Base-by-base conservation (phyloP, 345 rosid genomes). In the Salix dunnii region DNA sequence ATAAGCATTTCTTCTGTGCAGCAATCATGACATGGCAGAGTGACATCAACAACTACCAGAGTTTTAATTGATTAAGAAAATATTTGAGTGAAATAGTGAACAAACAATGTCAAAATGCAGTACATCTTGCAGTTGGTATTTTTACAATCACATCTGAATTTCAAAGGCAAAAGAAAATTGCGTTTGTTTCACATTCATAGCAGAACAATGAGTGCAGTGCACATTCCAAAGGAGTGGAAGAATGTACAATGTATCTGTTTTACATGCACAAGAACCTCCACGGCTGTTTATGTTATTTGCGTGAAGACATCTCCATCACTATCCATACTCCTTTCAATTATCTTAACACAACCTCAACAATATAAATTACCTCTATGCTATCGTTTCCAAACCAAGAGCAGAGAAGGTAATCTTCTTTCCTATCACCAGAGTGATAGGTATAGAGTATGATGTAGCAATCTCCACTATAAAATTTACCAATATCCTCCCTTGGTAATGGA, bases 351-450 rank as follows among this genome's bases (percentile, higher is more conserved):
- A 42, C 58, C 38, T 31, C 10, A 62, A 70, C 25, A 58, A 77
- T 28, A 73, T 31, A 74, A 71, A 81, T 84, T 90, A 96, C 99
- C 98, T 94, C 93, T 76, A 85, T 79, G 85, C 97, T 91, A 78
- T 94, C 87, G 77, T 88, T 89, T 77, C 99, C 99, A 86, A 92
- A 82, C 99, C 99, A 96, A 71, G 88, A 91, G 85, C 99, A 94
- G 55, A 96, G 82, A 79, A 92, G 86, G 85, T 86, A 91, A 85
- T 94, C 97, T 85, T 96, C 99, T 87, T 94, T 96, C 88, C 97
- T 89, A 61, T 96, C 99, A 85, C 97, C 97, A 1, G 97, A 83
- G 83, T 90, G 99, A 82, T 90, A 94, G 74, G 95, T 82, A 82
- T 94, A 94, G 76, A 96, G 97, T 60, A 91, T 82, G 80, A 96